Conservation (phyloP, 192 early-diverging fungal species). For the Coemansia sp. region DNA sequence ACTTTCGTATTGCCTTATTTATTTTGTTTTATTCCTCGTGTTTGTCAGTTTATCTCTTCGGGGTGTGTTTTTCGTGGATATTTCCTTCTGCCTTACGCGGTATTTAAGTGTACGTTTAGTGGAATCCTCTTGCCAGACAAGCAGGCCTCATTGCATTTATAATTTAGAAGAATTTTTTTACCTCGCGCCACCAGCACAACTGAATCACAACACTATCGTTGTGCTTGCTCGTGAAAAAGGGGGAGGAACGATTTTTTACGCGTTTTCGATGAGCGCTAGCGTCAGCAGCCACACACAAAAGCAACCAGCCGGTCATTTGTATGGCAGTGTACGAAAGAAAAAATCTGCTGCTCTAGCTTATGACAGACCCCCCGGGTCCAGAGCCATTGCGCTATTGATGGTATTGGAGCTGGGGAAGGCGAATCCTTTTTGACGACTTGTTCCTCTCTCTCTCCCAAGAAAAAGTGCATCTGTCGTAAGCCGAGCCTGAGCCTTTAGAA, state of each 20-base stretch:
- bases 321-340: no score
- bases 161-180: background rate
- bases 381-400: background rate
- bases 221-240: background rate
- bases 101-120: conserved; percentile 7
- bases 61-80: background rate
- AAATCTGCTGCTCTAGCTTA: no score
- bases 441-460: background rate
- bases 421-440: background rate
- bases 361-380: background rate
- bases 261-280: background rate
- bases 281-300: background rate
- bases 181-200: background rate
- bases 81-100: background rate
- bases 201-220: background rate
- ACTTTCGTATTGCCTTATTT: no score
- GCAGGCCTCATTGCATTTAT: background rate
- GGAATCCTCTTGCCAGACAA: background rate
- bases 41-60: background rate
- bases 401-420: background rate
- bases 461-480: background rate
- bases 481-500: background rate
- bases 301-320: no score
- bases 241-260: background rate
- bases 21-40: background rate